A percentile compares a stretch with the other conserved stretches of the same genome.
Evolutionary conservation across 1,139 yeast species (phyloP).

Genomic region (Arxiozyma bovina): DNA sequence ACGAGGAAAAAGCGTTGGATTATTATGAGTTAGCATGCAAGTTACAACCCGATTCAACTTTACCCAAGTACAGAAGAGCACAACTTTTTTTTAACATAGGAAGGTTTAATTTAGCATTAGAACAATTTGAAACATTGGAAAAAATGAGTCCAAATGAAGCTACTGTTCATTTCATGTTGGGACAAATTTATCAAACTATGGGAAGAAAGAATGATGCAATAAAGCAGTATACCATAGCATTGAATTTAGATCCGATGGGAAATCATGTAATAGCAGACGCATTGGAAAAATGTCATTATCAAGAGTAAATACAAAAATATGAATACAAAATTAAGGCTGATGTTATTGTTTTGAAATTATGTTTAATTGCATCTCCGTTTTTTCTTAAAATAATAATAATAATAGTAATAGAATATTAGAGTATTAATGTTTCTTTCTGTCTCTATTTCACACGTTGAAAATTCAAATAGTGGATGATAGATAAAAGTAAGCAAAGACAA

Average conservation of each 20-base stretch:
- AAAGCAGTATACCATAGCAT: conserved; percentile 78
- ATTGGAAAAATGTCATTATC: conserved; percentile 42
- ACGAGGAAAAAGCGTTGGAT: conserved; percentile 61
- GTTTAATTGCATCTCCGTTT: no score
- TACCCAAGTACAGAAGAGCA: conserved; percentile 85
- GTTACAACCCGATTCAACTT: conserved; percentile 76
- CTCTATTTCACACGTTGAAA: no score
- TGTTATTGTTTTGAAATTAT: neutral
- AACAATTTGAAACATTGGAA: conserved; percentile 62
- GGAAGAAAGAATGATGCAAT: conserved; percentile 72
- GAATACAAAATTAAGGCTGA: neutral
- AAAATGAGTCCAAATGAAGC: conserved; percentile 90
- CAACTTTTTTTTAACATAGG: conserved; percentile 68
- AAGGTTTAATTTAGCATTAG: conserved; percentile 61
- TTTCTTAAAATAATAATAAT: no score
- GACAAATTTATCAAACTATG: conserved; percentile 73
- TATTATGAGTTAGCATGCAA: conserved; percentile 80
- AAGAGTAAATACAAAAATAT: conserved; percentile 13
- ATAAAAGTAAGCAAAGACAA: no score
- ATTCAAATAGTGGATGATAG: no score
- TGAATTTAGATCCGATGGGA: conserved; percentile 90
- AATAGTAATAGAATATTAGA: no score
- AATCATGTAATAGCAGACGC: conserved; percentile 81
- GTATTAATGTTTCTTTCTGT: neutral
- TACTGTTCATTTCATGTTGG: conserved; percentile 80